These are phyloP conservation scores for Pyronema domesticum DNA, from an alignment of 495 filamentous ascomycete genomes.

Conservation along the genomic window DNA sequence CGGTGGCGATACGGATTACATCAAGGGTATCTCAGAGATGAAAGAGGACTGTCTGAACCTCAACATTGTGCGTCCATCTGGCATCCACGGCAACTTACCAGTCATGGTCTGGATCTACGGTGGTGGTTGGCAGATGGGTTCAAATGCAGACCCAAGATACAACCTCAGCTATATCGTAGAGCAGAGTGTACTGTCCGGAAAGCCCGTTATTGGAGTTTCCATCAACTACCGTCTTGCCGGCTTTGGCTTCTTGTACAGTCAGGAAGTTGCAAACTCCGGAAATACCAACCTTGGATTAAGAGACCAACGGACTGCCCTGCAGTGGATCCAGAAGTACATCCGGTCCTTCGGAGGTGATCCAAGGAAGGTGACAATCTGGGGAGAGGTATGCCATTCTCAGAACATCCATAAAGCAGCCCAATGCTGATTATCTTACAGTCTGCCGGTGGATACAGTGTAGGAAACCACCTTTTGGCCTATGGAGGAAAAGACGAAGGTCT, in stretches of 20 bases:
- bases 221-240: constrained; percentile 47
- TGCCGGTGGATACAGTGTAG: constrained; percentile 38
- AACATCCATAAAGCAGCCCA: neutral
- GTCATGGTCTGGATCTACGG: constrained; percentile 44
- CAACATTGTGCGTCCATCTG: constrained; percentile 25
- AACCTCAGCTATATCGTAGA: constrained; percentile 35
- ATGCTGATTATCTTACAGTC: constrained; percentile 12
- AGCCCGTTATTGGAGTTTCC: constrained; percentile 37
- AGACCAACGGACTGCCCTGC: constrained; percentile 50
- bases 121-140: constrained; percentile 38
- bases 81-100: constrained; percentile 16
- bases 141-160: constrained; percentile 32
- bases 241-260: constrained; percentile 37
- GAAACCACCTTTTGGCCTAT: constrained; percentile 35
- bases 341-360: constrained; percentile 51
- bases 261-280: constrained; percentile 28
- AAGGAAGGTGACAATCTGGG: constrained; percentile 46
- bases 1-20: constrained; percentile 35
- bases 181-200: constrained; percentile 19
- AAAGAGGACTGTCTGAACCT: constrained; percentile 30
- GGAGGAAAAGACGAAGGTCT: constrained; percentile 32
- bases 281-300: constrained; percentile 44
- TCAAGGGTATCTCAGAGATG: constrained; percentile 17
- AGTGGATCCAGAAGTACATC: constrained; percentile 61
- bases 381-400: constrained; percentile 28